Conservation (phyloP, 2,329 filamentous ascomycete species). For the Lojkania enalia region DNA sequence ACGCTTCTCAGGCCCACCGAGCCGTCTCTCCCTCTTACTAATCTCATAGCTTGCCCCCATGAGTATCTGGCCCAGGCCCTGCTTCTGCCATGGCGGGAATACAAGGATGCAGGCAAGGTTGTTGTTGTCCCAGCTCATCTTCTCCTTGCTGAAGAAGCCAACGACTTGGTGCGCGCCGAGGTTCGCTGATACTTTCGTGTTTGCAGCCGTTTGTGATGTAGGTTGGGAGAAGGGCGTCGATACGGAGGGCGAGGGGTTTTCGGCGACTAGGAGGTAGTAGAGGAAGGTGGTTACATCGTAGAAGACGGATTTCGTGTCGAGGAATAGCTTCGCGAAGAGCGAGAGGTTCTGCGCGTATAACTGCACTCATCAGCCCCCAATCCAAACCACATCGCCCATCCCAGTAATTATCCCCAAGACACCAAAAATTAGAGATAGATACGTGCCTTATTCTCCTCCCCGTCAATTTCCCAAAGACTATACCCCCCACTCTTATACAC, state of each 20-base stretch:
- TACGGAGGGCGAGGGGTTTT: slow-evolving; percentile 51
- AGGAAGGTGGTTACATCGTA: slow-evolving; percentile 95
- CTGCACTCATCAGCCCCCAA: slow-evolving; percentile 19
- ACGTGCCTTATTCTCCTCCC: slow-evolving; percentile 70
- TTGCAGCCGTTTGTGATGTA: background rate
- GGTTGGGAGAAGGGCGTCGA: background rate
- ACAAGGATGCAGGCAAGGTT: slow-evolving; percentile 95
- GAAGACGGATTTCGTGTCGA: slow-evolving; percentile 97
- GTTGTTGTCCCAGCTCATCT: slow-evolving; percentile 98
- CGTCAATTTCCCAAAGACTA: slow-evolving; percentile 90
- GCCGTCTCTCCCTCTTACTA: slow-evolving; percentile 75
- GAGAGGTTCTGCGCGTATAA: slow-evolving; percentile 95
- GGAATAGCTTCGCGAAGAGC: slow-evolving; percentile 94
- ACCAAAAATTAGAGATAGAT: background rate
- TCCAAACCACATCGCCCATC: background rate
- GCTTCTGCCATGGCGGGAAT: slow-evolving; percentile 93
- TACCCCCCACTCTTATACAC: slow-evolving; percentile 81
- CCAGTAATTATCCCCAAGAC: background rate
- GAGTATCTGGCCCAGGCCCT: slow-evolving; percentile 81
- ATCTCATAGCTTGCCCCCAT: slow-evolving; percentile 96
- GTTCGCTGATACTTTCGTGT: background rate
- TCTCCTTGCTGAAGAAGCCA: slow-evolving; percentile 99
- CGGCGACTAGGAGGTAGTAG: slow-evolving; percentile 88
- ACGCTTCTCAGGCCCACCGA: slow-evolving; percentile 91
- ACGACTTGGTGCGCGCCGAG: slow-evolving; percentile 63